Percentiles rank a stretch among this genome's conserved stretches.
Conservation (phyloP, 73 alveolate genomes). For the Tetrahymena malaccensis region DNA sequence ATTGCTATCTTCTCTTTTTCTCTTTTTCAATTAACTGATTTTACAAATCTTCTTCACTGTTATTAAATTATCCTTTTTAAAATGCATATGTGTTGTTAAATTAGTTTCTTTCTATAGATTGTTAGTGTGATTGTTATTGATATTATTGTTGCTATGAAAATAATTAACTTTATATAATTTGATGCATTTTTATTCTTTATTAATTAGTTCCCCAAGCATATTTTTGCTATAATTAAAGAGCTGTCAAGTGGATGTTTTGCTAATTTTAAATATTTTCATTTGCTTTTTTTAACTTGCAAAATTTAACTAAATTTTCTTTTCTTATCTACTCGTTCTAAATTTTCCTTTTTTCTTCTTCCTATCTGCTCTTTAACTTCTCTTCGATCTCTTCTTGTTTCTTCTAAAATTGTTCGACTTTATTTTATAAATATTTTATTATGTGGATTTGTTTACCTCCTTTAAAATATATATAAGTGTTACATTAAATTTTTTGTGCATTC, state of each 20-base stretch:
- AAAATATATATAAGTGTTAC: not conserved
- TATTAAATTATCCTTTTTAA: not conserved
- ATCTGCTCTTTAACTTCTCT: not conserved
- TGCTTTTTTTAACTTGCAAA: not conserved
- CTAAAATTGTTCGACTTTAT: not conserved
- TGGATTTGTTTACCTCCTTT: not conserved
- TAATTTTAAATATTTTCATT: not conserved
- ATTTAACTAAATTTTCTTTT: not conserved
- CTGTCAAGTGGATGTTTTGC: not conserved
- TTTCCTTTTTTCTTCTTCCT: not conserved
- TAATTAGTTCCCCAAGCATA: not conserved
- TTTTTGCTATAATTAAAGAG: not conserved
- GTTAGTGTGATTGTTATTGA: not conserved
- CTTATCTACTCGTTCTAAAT: not conserved
- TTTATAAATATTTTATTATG: not conserved
- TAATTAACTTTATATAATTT: not conserved
- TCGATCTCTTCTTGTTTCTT: not conserved
- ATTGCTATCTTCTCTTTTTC: not conserved
- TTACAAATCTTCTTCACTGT: not conserved
- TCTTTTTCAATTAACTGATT: not conserved
- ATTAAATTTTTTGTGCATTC: not conserved
- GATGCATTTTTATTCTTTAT: not conserved
- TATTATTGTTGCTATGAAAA: not conserved
- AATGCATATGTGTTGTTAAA: not conserved
- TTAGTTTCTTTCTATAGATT: not conserved